Evolutionary conservation across 2,329 filamentous ascomycete genomes (phyloP).

Genomic region (Colletotrichum viniferum): DNA sequence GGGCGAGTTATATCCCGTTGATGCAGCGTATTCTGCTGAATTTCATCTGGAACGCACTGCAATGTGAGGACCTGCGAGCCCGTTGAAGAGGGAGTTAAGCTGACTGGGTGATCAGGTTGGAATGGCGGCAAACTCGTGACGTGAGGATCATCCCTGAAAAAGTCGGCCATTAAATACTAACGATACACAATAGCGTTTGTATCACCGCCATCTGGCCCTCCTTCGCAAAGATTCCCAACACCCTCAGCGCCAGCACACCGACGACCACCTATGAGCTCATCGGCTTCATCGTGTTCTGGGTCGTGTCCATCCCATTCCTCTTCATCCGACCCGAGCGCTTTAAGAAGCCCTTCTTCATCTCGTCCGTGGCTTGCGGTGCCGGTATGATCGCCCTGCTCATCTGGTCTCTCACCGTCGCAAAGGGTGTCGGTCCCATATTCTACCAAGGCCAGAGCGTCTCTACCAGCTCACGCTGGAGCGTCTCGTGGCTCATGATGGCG

Average conservation of each 20-base stretch:
- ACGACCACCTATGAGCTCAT: constrained; percentile 46
- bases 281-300: constrained; percentile 56
- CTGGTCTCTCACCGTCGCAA: constrained; percentile 47
- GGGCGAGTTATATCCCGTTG: constrained; percentile 52
- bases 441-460: constrained; percentile 16
- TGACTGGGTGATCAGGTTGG: not conserved
- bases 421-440: constrained; percentile 48
- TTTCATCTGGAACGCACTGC: constrained; percentile 43
- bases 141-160: not conserved
- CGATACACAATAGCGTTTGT: constrained; percentile 29
- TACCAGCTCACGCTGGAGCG: constrained; percentile 24
- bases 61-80: not conserved
- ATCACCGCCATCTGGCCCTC: constrained; percentile 50
- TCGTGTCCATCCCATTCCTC: constrained; percentile 52
- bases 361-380: constrained; percentile 43
- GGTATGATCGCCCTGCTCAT: constrained; percentile 53
- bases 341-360: constrained; percentile 49
- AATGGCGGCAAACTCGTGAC: not conserved
- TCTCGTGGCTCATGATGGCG: constrained; percentile 41
- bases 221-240: constrained; percentile 47
- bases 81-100: not conserved
- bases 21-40: constrained; percentile 51
- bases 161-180: not conserved
- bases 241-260: constrained; percentile 40
- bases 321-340: constrained; percentile 51